Evolutionary conservation across 306 rosid genomes (phyloP).

Genomic region (Senna tora): DNA sequence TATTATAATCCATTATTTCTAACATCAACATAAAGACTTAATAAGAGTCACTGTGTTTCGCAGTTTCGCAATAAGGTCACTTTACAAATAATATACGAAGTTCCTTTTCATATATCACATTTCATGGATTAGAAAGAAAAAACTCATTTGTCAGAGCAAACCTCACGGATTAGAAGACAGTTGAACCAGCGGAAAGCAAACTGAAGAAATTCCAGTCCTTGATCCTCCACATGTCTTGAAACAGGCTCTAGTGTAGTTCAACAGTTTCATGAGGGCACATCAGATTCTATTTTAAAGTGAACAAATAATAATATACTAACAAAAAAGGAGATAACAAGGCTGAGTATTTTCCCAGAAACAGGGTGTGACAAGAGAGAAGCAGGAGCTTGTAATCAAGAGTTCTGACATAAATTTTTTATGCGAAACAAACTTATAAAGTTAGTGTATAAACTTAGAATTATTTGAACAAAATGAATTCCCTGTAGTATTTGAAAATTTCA

Average conservation of each 20-base stretch:
- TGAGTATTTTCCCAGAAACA: neutral
- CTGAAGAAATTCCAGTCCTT: conserved; percentile 95
- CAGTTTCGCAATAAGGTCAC: neutral
- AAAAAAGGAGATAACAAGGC: conserved; percentile 4
- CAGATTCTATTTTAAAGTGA: conserved; percentile 35
- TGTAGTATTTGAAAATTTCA: too few relatives aligned
- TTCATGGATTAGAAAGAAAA: conserved; percentile 14
- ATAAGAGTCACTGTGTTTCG: neutral
- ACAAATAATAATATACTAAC: conserved; percentile 15
- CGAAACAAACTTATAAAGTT: neutral
- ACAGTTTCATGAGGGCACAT: conserved; percentile 36
- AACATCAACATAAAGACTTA: neutral
- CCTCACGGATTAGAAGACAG: conserved; percentile 97
- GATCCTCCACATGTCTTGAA: conserved; percentile 87
- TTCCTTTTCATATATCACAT: conserved; percentile 17
- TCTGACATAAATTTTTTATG: neutral
- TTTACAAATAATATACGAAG: neutral
- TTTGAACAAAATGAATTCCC: neutral
- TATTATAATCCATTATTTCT: conserved; percentile 6
- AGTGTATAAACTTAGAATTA: neutral
- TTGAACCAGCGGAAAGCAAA: conserved; percentile 99
- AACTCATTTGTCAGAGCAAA: conserved; percentile 40
- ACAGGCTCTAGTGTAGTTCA: conserved; percentile 68
- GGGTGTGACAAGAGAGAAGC: neutral
- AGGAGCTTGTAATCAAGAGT: neutral